phyloP scores from a whole-genome alignment of 2,329 filamentous ascomycete genomes.

The Grosmannia serpens region DNA sequence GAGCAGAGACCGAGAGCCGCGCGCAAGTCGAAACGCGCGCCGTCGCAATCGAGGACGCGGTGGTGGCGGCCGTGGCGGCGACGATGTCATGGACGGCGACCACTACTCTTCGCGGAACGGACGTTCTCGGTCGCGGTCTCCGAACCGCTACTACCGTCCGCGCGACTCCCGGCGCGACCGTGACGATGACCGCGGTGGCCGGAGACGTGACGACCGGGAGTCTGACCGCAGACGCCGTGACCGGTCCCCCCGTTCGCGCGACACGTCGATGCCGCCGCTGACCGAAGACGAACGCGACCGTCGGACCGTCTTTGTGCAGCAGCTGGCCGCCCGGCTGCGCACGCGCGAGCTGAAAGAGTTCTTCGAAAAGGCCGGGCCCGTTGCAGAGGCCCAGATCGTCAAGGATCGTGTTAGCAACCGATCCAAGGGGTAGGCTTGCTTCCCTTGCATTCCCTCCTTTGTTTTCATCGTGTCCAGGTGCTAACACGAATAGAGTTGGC shows the following conservation, averaged over 20 bases:
- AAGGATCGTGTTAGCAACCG: slow-evolving; percentile 94
- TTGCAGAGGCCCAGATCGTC: slow-evolving; percentile 96
- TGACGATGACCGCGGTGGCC: slow-evolving; percentile 21
- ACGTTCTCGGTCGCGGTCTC: slow-evolving; percentile 66
- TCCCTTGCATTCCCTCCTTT: not conserved
- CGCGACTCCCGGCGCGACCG: slow-evolving; percentile 34
- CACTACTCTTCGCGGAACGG: slow-evolving; percentile 33
- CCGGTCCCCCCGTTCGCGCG: slow-evolving; percentile 25
- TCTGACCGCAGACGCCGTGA: slow-evolving; percentile 4
- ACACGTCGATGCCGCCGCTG: slow-evolving; percentile 49
- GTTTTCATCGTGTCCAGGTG: not conserved
- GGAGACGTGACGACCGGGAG: not conserved
- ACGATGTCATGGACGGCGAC: slow-evolving; percentile 22
- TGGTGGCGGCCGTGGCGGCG: not conserved
- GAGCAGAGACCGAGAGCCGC: slow-evolving; percentile 60
- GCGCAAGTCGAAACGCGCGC: slow-evolving; percentile 58
- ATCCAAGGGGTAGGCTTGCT: slow-evolving; percentile 68
- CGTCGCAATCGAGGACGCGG: slow-evolving; percentile 31
- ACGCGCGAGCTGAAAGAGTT: slow-evolving; percentile 89
- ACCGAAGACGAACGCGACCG: slow-evolving; percentile 95
- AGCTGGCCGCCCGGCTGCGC: slow-evolving; percentile 85
- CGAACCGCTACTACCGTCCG: slow-evolving; percentile 46
- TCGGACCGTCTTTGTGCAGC: slow-evolving; percentile 95
- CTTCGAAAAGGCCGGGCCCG: slow-evolving; percentile 87
- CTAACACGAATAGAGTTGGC: slow-evolving; percentile 57